Conservation (phyloP, 1,284 basidiomycete genomes). For the Ustilago bromivora region DNA sequence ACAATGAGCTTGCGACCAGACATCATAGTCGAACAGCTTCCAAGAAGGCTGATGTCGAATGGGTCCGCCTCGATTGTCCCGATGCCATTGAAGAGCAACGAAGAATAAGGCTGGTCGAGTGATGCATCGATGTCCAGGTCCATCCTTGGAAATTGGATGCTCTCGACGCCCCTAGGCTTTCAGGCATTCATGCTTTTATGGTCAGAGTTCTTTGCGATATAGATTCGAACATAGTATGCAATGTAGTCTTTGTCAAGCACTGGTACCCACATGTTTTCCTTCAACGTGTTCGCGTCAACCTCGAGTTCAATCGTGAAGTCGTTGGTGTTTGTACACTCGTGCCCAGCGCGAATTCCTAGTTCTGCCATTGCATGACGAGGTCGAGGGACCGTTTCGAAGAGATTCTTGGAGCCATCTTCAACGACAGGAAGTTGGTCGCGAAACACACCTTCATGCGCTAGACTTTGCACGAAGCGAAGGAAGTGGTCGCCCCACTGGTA, state of each 20-base stretch:
- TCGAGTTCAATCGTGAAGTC: not conserved
- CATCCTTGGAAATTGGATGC: not conserved
- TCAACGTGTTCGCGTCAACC: not conserved
- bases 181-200: not conserved
- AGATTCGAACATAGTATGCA: not conserved
- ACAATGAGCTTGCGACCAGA: not conserved
- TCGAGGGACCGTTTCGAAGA: not conserved
- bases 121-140: not conserved
- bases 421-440: not conserved
- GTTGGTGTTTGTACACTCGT: not conserved
- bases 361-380: not conserved
- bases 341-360: not conserved
- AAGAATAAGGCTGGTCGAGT: not conserved
- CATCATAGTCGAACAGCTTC: not conserved
- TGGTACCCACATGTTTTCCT: not conserved
- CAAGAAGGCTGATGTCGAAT: not conserved
- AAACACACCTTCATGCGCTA: conserved; percentile 5
- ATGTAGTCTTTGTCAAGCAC: not conserved
- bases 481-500: not conserved
- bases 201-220: not conserved
- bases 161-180: not conserved
- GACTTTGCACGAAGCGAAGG: not conserved
- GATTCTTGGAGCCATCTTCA: not conserved
- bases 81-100: not conserved
- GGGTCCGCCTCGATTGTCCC: not conserved